A percentile compares a stretch with the other conserved stretches of the same genome.
Conservation (phyloP, 2,329 filamentous ascomycete genomes). For the Periconia sp. region DNA sequence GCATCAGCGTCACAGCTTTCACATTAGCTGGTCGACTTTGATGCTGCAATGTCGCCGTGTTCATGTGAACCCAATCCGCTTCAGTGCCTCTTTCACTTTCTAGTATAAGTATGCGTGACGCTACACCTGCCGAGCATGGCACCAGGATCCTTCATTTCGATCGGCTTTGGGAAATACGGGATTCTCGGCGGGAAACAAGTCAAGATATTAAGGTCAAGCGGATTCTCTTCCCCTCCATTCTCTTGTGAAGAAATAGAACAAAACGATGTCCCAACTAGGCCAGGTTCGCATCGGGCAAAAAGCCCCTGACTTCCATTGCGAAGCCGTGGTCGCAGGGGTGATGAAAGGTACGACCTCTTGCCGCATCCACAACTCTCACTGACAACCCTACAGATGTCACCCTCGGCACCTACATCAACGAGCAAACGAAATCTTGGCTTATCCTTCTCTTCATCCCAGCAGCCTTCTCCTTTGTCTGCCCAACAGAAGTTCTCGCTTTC, state of each 20-base stretch:
- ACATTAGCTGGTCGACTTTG: no score
- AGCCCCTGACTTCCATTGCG: slow-evolving; percentile 35
- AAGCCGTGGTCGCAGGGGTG: slow-evolving; percentile 28
- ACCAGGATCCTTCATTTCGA: no score
- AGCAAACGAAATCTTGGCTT: slow-evolving; percentile 23
- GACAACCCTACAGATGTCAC: slow-evolving; percentile 25
- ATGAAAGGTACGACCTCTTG: slow-evolving; percentile 24
- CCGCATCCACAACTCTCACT: neutral
- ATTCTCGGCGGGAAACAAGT: no score
- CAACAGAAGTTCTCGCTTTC: slow-evolving; percentile 38
- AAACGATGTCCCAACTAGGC: slow-evolving; percentile 26
- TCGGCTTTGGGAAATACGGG: no score
- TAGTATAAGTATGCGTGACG: slow-evolving; percentile 3
- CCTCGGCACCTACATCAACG: slow-evolving; percentile 27
- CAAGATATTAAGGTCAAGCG: slow-evolving; percentile 1
- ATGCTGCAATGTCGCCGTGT: slow-evolving; percentile 1
- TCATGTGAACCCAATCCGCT: slow-evolving; percentile 7
- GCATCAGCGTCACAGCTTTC: no score
- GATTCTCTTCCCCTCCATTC: slow-evolving; percentile 5
- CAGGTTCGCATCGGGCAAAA: slow-evolving; percentile 32
- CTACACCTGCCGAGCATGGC: no score
- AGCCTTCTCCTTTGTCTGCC: slow-evolving; percentile 40
- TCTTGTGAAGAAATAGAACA: neutral
- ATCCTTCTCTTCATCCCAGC: slow-evolving; percentile 39
- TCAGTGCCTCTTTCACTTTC: neutral